phyloP scores from a whole-genome alignment of 2,329 filamentous ascomycete genomes.

The Fusarium sp. region DNA sequence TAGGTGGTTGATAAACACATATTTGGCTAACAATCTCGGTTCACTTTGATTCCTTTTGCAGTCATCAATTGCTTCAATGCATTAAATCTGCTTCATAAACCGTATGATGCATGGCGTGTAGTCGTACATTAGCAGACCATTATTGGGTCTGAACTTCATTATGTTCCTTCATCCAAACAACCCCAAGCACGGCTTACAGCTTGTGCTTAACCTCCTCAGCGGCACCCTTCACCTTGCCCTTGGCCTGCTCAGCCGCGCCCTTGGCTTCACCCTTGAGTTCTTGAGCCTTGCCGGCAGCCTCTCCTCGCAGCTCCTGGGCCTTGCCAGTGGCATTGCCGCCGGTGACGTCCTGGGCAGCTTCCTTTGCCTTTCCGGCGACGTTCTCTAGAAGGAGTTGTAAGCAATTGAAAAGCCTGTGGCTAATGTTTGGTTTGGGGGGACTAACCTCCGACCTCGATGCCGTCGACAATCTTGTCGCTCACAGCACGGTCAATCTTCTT shows the following conservation, averaged over 20 bases:
- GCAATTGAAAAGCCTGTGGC: not conserved
- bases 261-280: constrained; percentile 55
- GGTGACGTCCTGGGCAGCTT: constrained; percentile 50
- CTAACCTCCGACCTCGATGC: constrained; percentile 67
- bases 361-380: constrained; percentile 59
- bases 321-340: constrained; percentile 46
- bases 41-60: too few species aligned
- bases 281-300: constrained; percentile 51
- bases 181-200: constrained; percentile 18
- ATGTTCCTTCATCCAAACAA: constrained; percentile 5
- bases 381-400: constrained; percentile 45
- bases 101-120: constrained; percentile 36
- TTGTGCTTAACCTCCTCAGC: constrained; percentile 36
- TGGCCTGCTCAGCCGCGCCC: constrained; percentile 52
- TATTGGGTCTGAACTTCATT: constrained; percentile 15
- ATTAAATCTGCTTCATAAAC: constrained; percentile 27
- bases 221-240: constrained; percentile 45
- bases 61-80: constrained; percentile 8
- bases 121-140: constrained; percentile 31
- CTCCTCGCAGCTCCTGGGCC: constrained; percentile 50
- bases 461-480: constrained; percentile 68
- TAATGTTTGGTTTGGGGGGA: not conserved
- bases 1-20: too few species aligned
- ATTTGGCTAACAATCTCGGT: too few species aligned
- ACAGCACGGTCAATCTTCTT: constrained; percentile 68